Conservation (phyloP, 192 early-diverging fungal genomes). For the Gonapodya prolifera region DNA sequence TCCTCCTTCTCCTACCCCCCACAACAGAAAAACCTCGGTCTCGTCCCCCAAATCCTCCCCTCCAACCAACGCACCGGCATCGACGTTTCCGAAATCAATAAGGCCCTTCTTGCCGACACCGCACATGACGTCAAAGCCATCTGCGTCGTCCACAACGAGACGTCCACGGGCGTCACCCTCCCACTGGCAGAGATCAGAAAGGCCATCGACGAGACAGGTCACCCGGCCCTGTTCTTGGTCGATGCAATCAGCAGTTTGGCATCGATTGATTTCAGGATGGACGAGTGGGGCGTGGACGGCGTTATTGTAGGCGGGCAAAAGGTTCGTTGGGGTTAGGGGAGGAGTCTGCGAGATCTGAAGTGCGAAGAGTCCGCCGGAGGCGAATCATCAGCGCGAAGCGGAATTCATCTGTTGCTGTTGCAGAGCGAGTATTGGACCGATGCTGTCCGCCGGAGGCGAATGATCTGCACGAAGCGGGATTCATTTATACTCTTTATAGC, state of each 20-base stretch:
- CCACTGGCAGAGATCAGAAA: not conserved
- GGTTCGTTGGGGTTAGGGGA: no score
- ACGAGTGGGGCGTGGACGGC: not conserved
- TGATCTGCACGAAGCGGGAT: no score
- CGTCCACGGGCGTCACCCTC: not conserved
- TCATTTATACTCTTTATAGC: no score
- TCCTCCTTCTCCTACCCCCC: not conserved
- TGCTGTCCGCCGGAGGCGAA: no score
- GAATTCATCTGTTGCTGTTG: no score
- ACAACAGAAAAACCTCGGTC: not conserved
- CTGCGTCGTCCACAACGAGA: constrained; percentile 6
- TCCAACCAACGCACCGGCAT: not conserved
- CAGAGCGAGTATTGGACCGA: no score
- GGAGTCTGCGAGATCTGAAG: no score
- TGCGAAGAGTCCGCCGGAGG: no score
- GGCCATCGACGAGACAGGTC: not conserved
- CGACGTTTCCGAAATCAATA: not conserved
- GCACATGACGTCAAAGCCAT: not conserved
- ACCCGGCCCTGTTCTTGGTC: constrained; percentile 4
- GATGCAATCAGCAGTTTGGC: constrained; percentile 3
- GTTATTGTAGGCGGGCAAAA: not conserved
- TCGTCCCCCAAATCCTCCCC: not conserved
- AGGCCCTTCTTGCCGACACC: not conserved
- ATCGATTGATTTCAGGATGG: not conserved
- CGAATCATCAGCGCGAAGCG: no score